A percentile compares a stretch with the other conserved stretches of the same genome.
Evolutionary conservation across 345 rosid genomes (phyloP).

Genomic region (Eucalyptus dawsonii): DNA sequence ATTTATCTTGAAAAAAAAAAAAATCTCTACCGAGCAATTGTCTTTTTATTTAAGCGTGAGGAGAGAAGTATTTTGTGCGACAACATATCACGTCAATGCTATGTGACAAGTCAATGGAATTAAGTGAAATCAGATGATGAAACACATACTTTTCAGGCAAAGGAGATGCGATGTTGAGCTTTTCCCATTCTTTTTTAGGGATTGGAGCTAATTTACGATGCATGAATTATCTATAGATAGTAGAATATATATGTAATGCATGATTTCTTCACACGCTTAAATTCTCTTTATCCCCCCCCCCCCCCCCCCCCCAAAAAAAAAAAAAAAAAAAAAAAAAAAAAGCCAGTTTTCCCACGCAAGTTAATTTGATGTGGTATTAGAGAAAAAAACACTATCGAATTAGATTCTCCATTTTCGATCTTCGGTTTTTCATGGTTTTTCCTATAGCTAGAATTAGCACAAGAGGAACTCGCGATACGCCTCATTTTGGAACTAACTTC

Average conservation of each 20-base stretch:
- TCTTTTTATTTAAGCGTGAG: background rate
- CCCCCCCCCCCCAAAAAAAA: background rate
- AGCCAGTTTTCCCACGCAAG: background rate
- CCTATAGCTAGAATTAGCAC: background rate
- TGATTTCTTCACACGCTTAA: background rate
- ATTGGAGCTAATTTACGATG: background rate
- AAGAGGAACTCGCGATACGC: background rate
- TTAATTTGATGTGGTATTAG: background rate
- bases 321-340: too few relatives aligned
- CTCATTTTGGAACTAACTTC: background rate
- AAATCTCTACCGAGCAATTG: background rate
- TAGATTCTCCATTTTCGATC: background rate
- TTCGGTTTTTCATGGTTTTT: background rate
- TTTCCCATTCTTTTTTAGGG: background rate
- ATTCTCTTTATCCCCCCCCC: background rate
- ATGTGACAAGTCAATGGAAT: background rate
- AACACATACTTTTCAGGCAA: background rate
- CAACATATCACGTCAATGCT: background rate
- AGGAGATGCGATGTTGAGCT: background rate
- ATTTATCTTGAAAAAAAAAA: background rate
- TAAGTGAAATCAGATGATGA: background rate
- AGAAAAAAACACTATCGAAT: background rate
- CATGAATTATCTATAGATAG: background rate
- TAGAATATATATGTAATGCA: background rate
- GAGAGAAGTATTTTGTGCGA: background rate